Evolutionary conservation across 768 basidiomycete species (phyloP).

Genomic region (Tylopilus cervinicoccineus): DNA sequence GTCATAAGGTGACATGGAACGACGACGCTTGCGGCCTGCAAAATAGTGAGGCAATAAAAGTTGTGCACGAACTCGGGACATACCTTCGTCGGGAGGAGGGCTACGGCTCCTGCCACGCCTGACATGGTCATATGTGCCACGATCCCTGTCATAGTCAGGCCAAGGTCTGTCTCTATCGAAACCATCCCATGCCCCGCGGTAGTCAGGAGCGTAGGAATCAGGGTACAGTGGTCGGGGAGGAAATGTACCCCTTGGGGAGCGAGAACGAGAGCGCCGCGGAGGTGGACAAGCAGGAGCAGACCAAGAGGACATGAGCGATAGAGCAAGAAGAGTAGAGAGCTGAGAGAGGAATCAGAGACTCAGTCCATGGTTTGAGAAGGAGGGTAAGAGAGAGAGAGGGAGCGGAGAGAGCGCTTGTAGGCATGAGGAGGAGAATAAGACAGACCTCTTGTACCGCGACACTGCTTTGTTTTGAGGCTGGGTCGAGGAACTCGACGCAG

Average conservation of each 20-base stretch:
- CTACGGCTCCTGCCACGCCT: conserved; percentile 77
- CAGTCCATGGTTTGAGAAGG: conserved; percentile 39
- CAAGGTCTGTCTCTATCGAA: conserved; percentile 71
- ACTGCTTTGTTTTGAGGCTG: conserved; percentile 36
- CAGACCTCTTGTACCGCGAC: conserved; percentile 80
- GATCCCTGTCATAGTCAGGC: conserved; percentile 65
- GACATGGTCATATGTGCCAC: conserved; percentile 61
- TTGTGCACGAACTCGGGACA: conserved; percentile 8
- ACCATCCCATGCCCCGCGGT: conserved; percentile 62
- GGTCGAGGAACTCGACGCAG: conserved; percentile 32
- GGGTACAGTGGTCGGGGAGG: conserved; percentile 52
- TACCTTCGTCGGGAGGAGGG: conserved; percentile 67
- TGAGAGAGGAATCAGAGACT: conserved; percentile 49
- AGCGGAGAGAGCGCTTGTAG: conserved; percentile 63
- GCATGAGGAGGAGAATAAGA: conserved; percentile 75
- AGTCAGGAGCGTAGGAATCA: conserved; percentile 57
- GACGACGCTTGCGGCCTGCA: conserved; percentile 70
- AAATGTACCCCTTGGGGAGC: conserved; percentile 59
- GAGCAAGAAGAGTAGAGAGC: conserved; percentile 30
- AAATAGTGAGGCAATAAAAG: conserved; percentile 7
- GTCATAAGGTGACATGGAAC: conserved; percentile 73
- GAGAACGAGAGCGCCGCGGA: conserved; percentile 77
- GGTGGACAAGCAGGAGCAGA: conserved; percentile 66
- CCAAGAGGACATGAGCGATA: conserved; percentile 71
- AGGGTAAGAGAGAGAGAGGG: conserved; percentile 52